Evolutionary conservation across 192 early-diverging fungal species (phyloP), one percentile per base, ranked within the genome.

Genomic region (Dissophora ornata): DNA sequence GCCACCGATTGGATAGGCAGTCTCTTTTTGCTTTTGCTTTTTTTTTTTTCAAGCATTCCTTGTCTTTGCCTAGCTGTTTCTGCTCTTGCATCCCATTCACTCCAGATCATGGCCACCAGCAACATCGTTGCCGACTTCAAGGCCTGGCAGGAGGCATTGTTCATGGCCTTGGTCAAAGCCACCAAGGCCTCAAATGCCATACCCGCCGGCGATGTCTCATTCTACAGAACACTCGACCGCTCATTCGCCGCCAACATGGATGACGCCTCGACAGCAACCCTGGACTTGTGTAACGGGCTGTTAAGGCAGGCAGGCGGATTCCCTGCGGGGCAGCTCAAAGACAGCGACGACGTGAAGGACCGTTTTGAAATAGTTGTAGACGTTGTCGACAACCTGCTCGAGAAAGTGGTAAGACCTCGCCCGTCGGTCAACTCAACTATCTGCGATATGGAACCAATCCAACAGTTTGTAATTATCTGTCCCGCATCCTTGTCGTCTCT

Each of bases 351-450:
- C 66, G 73, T 92, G 6, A 81, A 71, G 10, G 89, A 95, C 21
- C 77, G 86, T 19, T 98, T 88, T 59, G 66, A 79, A 30, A 55
- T 71, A 5, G 87, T 89, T 21, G 84, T 90, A 9, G 95, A 96
- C 55, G 84, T 88, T 21, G 81, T 95, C 5, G 96, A 98, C 61
- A 83, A 87, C 57, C 67, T 96, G 68, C 80, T 96, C 9, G 95
- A 98, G 80, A 88, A 87, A 57, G 91, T 92, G 24, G 90, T 91
- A 79, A 62, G 87, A 22, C 46, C 21, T 8, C 46, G 16, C n/a
- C n/a, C n/a, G n/a, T n/a, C n/a, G n/a, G n/a, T n/a, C n/a, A n/a
- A n/a, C n/a, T n/a, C n/a, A n/a, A n/a, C n/a, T n/a, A n/a, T n/a
- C n/a, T n/a, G n/a, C n/a, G n/a, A n/a, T n/a, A n/a, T n/a, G n/a